Evolutionary conservation across 345 rosid species (phyloP).

Genomic region (Linum usitatissimum): DNA sequence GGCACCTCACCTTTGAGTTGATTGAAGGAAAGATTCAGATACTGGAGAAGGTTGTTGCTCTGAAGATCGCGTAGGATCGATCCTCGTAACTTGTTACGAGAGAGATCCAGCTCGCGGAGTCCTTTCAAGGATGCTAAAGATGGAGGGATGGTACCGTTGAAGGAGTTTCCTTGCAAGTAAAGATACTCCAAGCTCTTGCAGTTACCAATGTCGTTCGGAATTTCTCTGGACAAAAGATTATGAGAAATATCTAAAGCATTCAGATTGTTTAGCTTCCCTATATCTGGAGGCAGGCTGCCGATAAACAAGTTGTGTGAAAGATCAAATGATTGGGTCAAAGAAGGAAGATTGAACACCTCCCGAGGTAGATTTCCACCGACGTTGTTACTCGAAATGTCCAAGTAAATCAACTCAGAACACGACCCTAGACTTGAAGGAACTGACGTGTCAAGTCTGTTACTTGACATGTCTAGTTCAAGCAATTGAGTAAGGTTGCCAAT

Average conservation of each 20-base stretch:
- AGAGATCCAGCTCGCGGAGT: conserved; percentile 12
- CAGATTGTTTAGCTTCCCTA: conserved; percentile 11
- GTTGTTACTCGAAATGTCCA: conserved; percentile 3
- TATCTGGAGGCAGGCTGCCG: conserved; percentile 1
- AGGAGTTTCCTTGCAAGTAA: conserved; percentile 2
- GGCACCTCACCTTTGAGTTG: conserved; percentile 15
- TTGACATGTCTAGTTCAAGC: conserved; percentile 16
- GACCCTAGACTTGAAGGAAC: conserved; percentile 4
- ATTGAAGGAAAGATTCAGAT: conserved; percentile 18
- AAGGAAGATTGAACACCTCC: conserved; percentile 5
- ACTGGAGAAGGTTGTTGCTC: too few relatives aligned
- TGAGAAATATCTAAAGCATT: neutral
- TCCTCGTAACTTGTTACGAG: conserved; percentile 16
- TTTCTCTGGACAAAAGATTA: conserved; percentile 1
- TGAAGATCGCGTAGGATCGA: too few relatives aligned
- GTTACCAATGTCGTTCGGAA: neutral
- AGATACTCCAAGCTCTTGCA: conserved; percentile 7
- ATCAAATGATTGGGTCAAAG: neutral
- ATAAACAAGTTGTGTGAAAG: conserved; percentile 4
- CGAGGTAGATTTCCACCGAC: conserved; percentile 8
- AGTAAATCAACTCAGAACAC: neutral
- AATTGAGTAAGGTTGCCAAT: conserved; percentile 14
- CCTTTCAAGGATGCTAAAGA: conserved; percentile 10
- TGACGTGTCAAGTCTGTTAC: conserved; percentile 11
- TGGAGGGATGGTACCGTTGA: conserved; percentile 1